phyloP scores from a whole-genome alignment of 2,329 filamentous ascomycete species.

The Claviceps sp. region DNA sequence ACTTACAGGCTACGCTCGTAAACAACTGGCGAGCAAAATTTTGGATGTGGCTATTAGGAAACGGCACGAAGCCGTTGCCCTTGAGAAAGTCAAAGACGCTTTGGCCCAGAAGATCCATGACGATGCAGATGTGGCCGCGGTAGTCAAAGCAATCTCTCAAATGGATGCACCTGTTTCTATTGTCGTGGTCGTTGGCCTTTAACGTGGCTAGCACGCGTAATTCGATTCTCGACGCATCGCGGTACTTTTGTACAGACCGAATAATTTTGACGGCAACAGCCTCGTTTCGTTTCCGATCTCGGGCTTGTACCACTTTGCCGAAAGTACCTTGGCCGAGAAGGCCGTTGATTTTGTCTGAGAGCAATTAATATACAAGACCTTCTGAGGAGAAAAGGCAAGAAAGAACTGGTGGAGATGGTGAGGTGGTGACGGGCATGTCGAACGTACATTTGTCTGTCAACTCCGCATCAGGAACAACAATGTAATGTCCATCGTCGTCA shows the following conservation, averaged over 20 bases:
- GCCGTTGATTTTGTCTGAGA: conserved; percentile 69
- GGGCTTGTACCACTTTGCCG: conserved; percentile 92
- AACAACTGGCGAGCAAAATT: conserved; percentile 91
- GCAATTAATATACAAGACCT: neutral
- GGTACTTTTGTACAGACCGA: conserved; percentile 93
- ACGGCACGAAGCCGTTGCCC: conserved; percentile 86
- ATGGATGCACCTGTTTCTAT: conserved; percentile 94
- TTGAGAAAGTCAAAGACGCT: conserved; percentile 98
- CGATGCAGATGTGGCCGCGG: conserved; percentile 86
- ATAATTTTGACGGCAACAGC: conserved; percentile 94
- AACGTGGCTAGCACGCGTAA: conserved; percentile 84
- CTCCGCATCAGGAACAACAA: conserved; percentile 75
- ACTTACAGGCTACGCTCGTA: conserved; percentile 94
- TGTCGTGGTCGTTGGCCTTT: conserved; percentile 78
- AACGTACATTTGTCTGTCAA: conserved; percentile 80
- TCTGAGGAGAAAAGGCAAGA: neutral
- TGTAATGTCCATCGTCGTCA: conserved; percentile 94
- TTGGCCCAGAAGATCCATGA: conserved; percentile 69
- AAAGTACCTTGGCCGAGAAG: conserved; percentile 94
- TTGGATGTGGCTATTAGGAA: conserved; percentile 97
- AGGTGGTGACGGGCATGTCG: neutral
- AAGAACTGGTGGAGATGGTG: neutral
- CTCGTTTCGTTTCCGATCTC: conserved; percentile 64
- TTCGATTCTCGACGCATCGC: conserved; percentile 90
- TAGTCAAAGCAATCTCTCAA: conserved; percentile 95